phyloP scores from a whole-genome alignment of 805 yeast species.

The Yarrowia osloensis region DNA sequence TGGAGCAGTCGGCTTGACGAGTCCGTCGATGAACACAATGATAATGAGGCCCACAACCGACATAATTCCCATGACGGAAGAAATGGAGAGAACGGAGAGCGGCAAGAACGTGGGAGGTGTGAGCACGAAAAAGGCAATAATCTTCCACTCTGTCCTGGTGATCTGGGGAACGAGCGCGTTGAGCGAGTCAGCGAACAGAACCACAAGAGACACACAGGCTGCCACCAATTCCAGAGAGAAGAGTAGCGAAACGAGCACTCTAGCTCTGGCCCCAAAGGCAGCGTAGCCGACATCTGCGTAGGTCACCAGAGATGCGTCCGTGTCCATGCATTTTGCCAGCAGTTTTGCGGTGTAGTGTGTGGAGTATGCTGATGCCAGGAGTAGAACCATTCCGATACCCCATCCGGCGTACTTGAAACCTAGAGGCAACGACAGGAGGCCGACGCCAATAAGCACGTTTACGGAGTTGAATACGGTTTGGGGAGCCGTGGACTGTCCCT shows the following conservation, averaged over 20 bases:
- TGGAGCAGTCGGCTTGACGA: constrained; percentile 60
- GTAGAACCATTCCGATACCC: constrained; percentile 56
- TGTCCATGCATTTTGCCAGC: constrained; percentile 72
- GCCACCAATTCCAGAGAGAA: constrained; percentile 80
- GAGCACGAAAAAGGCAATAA: constrained; percentile 55
- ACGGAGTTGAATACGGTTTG: constrained; percentile 66
- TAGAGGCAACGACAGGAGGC: constrained; percentile 61
- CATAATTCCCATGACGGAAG: constrained; percentile 68
- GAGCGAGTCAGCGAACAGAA: constrained; percentile 82
- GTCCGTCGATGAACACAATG: constrained; percentile 62
- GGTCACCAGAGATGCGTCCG: constrained; percentile 77
- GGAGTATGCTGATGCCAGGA: constrained; percentile 60
- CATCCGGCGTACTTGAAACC: constrained; percentile 64
- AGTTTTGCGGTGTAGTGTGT: constrained; percentile 79
- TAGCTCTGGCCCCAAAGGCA: constrained; percentile 77
- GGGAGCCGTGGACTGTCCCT: constrained; percentile 77
- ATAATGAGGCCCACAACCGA: constrained; percentile 67
- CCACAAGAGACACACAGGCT: constrained; percentile 77
- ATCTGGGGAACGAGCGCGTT: constrained; percentile 62
- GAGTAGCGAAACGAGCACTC: constrained; percentile 68
- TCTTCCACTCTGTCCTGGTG: constrained; percentile 59
- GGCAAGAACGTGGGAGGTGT: constrained; percentile 86
- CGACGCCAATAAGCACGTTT: constrained; percentile 66
- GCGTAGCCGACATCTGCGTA: constrained; percentile 87
- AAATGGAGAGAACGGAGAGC: constrained; percentile 66